Percentiles rank a stretch among this genome's conserved stretches.
phyloP scores from a whole-genome alignment of 2,329 filamentous ascomycete genomes.

The Aspergillus uvarum region DNA sequence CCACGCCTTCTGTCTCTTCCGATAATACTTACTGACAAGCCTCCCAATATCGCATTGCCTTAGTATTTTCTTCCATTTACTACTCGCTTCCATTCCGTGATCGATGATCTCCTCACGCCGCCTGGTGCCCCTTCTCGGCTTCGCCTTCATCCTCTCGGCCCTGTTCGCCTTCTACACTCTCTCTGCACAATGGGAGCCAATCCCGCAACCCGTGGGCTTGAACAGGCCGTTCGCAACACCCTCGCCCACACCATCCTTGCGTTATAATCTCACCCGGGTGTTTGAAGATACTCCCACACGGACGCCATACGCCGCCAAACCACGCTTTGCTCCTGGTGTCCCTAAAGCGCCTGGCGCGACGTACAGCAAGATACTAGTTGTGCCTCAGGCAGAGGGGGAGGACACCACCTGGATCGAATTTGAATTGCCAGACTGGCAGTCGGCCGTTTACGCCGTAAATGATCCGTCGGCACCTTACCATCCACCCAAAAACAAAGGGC shows the following conservation, averaged over 20 bases:
- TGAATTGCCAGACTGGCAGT: constrained; percentile 50
- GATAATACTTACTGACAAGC: neutral
- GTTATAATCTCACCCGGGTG: constrained; percentile 20
- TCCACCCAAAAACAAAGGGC: constrained; percentile 59
- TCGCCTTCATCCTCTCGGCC: constrained; percentile 33
- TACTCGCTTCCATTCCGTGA: constrained; percentile 11
- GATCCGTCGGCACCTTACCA: constrained; percentile 52
- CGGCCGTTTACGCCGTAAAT: constrained; percentile 54
- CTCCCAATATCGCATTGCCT: neutral
- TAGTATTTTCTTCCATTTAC: neutral
- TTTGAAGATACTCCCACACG: constrained; percentile 11
- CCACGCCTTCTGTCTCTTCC: neutral
- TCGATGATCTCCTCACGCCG: constrained; percentile 37
- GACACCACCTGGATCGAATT: constrained; percentile 56
- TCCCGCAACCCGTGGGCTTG: constrained; percentile 40
- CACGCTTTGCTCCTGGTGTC: constrained; percentile 35
- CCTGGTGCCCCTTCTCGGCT: constrained; percentile 32
- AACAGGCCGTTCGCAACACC: constrained; percentile 31
- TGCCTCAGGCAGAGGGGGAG: constrained; percentile 54
- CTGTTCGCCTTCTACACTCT: constrained; percentile 30
- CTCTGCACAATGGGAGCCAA: constrained; percentile 35
- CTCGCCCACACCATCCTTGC: constrained; percentile 10
- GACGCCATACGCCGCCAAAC: constrained; percentile 29
- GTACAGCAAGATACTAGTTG: constrained; percentile 56
- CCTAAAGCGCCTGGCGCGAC: constrained; percentile 48